A percentile compares a stretch with the other conserved stretches of the same genome.
Evolutionary conservation across 2,329 filamentous ascomycete species (phyloP).

Genomic region (Thermothelomyces thermophilus): DNA sequence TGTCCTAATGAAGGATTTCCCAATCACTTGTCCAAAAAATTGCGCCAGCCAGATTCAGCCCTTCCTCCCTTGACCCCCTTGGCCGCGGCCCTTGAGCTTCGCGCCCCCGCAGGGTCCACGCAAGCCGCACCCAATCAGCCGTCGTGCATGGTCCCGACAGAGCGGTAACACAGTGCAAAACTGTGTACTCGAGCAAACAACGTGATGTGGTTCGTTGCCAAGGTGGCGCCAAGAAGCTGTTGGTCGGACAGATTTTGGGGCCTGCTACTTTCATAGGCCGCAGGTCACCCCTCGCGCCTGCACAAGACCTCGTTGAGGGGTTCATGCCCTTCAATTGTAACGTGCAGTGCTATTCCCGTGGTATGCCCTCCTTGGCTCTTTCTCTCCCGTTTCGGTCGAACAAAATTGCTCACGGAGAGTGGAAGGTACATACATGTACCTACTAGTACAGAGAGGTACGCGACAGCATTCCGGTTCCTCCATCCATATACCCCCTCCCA

Average conservation of each 20-base stretch:
- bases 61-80: background rate
- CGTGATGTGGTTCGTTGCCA: background rate
- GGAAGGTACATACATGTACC: too few species aligned
- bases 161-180: background rate
- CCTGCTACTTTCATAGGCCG: background rate
- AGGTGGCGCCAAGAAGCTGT: slow-evolving; percentile 1
- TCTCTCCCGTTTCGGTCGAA: too few species aligned
- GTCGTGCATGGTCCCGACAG: background rate
- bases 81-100: too few species aligned
- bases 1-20: background rate
- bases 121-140: background rate
- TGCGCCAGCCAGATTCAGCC: background rate
- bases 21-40: background rate
- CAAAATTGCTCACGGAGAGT: too few species aligned
- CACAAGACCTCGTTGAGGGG: background rate
- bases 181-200: background rate
- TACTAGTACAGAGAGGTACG: too few species aligned
- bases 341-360: too few species aligned
- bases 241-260: background rate
- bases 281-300: background rate
- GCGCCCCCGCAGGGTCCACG: background rate
- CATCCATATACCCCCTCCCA: too few species aligned
- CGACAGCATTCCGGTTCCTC: too few species aligned
- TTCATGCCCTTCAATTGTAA: too few species aligned
- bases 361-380: too few species aligned